Evolutionary conservation across 495 filamentous ascomycete species (phyloP).

Genomic region (Ascodesmis nigricans): DNA sequence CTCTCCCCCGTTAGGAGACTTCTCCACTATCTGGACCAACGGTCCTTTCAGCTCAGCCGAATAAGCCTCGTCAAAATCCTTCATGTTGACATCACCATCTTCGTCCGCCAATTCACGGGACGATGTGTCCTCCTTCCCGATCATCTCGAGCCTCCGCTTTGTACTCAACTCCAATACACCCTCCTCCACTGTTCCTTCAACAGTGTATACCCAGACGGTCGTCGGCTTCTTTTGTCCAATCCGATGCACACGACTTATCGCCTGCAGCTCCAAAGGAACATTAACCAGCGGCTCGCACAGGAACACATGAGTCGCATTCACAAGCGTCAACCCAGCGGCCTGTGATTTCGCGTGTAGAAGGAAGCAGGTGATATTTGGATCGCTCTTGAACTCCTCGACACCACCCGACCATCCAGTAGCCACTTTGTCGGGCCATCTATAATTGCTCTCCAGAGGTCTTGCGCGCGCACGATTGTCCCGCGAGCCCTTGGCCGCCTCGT

Average conservation of each 20-base stretch:
- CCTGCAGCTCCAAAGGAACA: conserved; percentile 78
- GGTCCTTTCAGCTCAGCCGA: conserved; percentile 53
- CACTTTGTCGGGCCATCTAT: too few relatives aligned
- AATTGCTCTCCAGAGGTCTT: too few relatives aligned
- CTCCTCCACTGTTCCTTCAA: conserved; percentile 72
- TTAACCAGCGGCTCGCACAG: conserved; percentile 86
- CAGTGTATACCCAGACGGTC: conserved; percentile 86
- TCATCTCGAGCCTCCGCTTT: conserved; percentile 49
- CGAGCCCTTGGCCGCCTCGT: too few relatives aligned
- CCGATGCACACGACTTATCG: conserved; percentile 78
- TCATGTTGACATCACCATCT: conserved; percentile 28
- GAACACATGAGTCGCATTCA: conserved; percentile 86
- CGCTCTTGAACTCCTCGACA: conserved; percentile 48
- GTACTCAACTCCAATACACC: conserved; percentile 74
- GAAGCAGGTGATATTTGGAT: conserved; percentile 61
- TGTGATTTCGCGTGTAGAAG: conserved; percentile 73
- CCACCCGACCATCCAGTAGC: too few relatives aligned
- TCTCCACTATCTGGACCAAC: conserved; percentile 43
- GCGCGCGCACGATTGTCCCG: too few relatives aligned
- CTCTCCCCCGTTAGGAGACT: conserved; percentile 53
- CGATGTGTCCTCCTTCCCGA: conserved; percentile 28
- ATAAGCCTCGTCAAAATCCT: conserved; percentile 61
- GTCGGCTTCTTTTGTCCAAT: conserved; percentile 77
- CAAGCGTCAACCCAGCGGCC: conserved; percentile 65
- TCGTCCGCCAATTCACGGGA: conserved; percentile 19